Evolutionary conservation across 345 rosid species (phyloP), one percentile per base, ranked within the genome.

Genomic region (Fremontodendron californicum): DNA sequence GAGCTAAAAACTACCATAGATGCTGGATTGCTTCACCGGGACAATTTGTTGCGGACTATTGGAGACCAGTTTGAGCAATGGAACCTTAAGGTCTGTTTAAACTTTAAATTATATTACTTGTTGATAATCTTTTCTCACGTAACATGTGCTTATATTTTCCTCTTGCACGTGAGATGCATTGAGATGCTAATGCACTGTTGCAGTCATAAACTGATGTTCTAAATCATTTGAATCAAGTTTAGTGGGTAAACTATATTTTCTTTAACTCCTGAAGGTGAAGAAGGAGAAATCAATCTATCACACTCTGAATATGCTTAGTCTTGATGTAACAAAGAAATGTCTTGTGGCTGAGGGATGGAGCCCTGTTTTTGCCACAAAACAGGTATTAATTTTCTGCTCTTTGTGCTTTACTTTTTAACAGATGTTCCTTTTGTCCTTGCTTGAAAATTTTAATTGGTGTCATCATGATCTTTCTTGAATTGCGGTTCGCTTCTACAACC

Each of bases 271-370:
- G 82, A 83, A 93, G 99, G 97, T 87, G 81, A 91, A 90, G 94
- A 93, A 86, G 88, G 99, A 96, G 81, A 96, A 92, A 85, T 90
- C 98, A 48, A 76, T 91, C 81, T 89, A 92, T 81, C 98, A 96
- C 84, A 90, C 94, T 42, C 83, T 96, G 78, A 92, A 93, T 85
- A 91, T 93, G 98, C 99, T 96, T 69, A 96, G 98, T 80, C 91
- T 96, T 78, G 98, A 96, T 82, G 98, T 93, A 82, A 91, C 97
- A 49, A 96, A 93, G 81, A 96, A 91, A 77, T 93, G 99, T 81
- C 95, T 96, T 78, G 99, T 89, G 54, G 97, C 86, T 81, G 99
- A 96, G 82, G 98, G 94, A 49, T 96, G 98, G 97, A 90, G 97
- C 83, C 97, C 98, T 67, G 89, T 93, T 81, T 92, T 92, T 86